A percentile compares a stretch with the other conserved stretches of the same genome.
phyloP scores from a whole-genome alignment of 2,329 filamentous ascomycete species.

The Diaporthe aspalathi region DNA sequence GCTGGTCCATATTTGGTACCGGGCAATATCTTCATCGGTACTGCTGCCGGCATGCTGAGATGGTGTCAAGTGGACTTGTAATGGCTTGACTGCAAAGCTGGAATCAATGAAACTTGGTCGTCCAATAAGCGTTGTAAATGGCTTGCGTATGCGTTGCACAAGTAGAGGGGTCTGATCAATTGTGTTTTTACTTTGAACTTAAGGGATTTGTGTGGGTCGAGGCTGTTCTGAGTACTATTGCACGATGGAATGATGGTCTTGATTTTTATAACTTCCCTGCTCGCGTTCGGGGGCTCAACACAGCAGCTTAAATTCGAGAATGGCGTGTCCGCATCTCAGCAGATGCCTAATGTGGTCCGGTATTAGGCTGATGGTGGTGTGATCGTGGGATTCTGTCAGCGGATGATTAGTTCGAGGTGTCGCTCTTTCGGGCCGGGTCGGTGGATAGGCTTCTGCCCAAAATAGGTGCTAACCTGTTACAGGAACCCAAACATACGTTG shows the following conservation, averaged over 20 bases:
- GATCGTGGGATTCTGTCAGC: slow-evolving; percentile 35
- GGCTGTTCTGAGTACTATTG: background rate
- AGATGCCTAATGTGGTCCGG: slow-evolving; percentile 22
- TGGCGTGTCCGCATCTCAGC: slow-evolving; percentile 26
- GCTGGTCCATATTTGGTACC: slow-evolving; percentile 37
- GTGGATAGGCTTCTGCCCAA: slow-evolving; percentile 8
- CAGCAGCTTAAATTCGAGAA: background rate
- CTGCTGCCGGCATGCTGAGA: slow-evolving; percentile 2
- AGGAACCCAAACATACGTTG: slow-evolving; percentile 33
- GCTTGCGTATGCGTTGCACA: background rate
- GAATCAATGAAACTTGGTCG: background rate
- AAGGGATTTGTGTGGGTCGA: background rate
- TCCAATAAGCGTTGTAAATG: background rate
- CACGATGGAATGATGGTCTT: background rate
- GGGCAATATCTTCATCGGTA: slow-evolving; percentile 27
- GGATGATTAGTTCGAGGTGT: slow-evolving; percentile 28
- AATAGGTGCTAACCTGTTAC: slow-evolving; percentile 23
- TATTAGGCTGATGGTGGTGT: slow-evolving; percentile 35
- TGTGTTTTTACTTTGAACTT: background rate
- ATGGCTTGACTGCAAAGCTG: background rate
- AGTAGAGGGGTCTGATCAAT: background rate
- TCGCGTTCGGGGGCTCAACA: background rate
- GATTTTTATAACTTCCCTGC: slow-evolving; percentile 27
- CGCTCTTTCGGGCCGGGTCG: slow-evolving; percentile 16
- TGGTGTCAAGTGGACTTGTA: background rate